A percentile compares a stretch with the other conserved stretches of the same genome.
phyloP scores from a whole-genome alignment of 495 filamentous ascomycete genomes.

The Podospora australis region DNA sequence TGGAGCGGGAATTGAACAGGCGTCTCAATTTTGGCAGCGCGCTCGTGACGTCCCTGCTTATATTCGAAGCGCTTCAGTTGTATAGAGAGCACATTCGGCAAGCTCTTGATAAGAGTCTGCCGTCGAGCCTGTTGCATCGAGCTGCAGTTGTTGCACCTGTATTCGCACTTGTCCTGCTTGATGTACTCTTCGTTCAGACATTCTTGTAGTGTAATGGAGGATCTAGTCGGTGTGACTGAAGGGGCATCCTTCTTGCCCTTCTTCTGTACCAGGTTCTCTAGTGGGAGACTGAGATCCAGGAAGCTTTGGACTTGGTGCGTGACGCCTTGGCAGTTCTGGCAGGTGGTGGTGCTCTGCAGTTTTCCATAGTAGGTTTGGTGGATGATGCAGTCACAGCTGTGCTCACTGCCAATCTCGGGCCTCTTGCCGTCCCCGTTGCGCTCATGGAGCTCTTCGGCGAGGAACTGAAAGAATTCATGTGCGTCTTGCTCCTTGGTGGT shows the following conservation, averaged over 20 bases:
- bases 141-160: constrained; percentile 71
- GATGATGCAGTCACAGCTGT: constrained; percentile 75
- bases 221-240: constrained; percentile 25
- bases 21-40: constrained; percentile 71
- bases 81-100: constrained; percentile 83
- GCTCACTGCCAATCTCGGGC: constrained; percentile 50
- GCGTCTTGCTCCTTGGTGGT: constrained; percentile 93
- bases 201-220: constrained; percentile 56
- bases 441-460: constrained; percentile 77
- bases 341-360: constrained; percentile 78
- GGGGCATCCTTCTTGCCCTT: constrained; percentile 35
- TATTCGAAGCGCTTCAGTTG: constrained; percentile 89
- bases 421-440: constrained; percentile 54
- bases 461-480: constrained; percentile 90
- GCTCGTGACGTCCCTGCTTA: constrained; percentile 48
- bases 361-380: constrained; percentile 86
- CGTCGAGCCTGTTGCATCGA: constrained; percentile 68
- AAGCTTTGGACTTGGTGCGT: constrained; percentile 78
- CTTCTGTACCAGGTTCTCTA: constrained; percentile 54
- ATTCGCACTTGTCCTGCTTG: constrained; percentile 67
- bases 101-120: constrained; percentile 67
- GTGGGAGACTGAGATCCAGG: constrained; percentile 76
- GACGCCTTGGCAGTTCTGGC: constrained; percentile 69
- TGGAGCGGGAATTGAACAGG: constrained; percentile 77
- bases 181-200: constrained; percentile 79